Percentiles rank a stretch among this genome's conserved stretches.
phyloP scores from a whole-genome alignment of 176 grass and related monocot genomes.

The Ensete glaucum region DNA sequence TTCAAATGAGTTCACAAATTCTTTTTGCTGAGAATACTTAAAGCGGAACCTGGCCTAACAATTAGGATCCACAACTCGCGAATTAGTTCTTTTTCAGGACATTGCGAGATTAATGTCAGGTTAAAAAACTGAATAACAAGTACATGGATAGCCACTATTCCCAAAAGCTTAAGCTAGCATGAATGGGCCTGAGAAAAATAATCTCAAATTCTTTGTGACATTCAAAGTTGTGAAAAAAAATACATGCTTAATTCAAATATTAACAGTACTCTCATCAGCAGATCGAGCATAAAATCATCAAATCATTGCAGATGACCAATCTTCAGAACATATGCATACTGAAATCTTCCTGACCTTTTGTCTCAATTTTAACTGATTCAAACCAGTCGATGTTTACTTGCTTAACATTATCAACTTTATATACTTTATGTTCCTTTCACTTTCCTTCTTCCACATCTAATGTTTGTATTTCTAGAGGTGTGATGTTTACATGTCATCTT shows the following conservation, averaged over 20 bases:
- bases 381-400: background rate
- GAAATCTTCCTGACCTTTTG: background rate
- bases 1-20: no score
- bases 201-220: no score
- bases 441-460: background rate
- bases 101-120: no score
- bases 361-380: background rate
- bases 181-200: no score
- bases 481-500: background rate
- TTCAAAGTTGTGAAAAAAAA: no score
- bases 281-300: background rate
- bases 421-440: background rate
- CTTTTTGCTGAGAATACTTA: no score
- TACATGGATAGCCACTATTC: background rate
- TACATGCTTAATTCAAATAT: no score
- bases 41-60: no score
- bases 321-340: background rate
- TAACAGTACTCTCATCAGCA: background rate
- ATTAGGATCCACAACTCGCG: no score
- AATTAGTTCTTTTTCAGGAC: no score
- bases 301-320: conserved; percentile 3
- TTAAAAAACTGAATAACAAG: background rate
- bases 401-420: background rate
- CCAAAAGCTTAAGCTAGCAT: no score
- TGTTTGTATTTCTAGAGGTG: background rate